Conservation (phyloP, 2,329 filamentous ascomycete genomes). For the Proliferodiscus dingleyae region DNA sequence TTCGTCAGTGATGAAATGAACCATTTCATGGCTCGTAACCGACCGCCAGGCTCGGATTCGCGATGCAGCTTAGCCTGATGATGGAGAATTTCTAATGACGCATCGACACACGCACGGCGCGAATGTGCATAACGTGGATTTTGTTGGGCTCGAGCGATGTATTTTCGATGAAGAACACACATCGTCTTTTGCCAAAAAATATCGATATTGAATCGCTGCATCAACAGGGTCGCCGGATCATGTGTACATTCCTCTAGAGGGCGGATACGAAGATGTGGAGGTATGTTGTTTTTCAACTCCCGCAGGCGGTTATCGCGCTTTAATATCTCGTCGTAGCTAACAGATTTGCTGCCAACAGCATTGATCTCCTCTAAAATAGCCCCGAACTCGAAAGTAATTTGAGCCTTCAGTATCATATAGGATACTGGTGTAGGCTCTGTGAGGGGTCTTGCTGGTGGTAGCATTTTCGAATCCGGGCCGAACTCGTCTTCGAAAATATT, state of each 20-base stretch:
- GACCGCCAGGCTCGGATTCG: constrained; percentile 68
- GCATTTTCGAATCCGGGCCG: constrained; percentile 58
- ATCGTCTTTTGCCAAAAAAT: constrained; percentile 85
- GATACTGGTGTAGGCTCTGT: constrained; percentile 71
- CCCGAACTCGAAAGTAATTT: constrained; percentile 62
- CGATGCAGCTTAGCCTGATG: constrained; percentile 72
- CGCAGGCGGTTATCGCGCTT: constrained; percentile 57
- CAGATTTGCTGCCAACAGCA: constrained; percentile 45
- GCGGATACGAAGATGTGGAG: constrained; percentile 73
- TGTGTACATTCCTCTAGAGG: constrained; percentile 67
- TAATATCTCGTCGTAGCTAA: constrained; percentile 61
- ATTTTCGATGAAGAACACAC: constrained; percentile 84
- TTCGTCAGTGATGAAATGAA: constrained; percentile 75
- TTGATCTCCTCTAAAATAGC: constrained; percentile 64
- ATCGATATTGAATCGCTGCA: constrained; percentile 79
- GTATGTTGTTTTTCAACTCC: constrained; percentile 61
- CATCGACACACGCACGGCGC: constrained; percentile 77
- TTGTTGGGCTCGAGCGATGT: constrained; percentile 70
- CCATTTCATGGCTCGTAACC: constrained; percentile 69
- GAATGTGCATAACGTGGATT: constrained; percentile 82
- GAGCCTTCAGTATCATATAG: constrained; percentile 69
- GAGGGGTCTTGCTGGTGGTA: constrained; percentile 63
- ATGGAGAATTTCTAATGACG: constrained; percentile 73
- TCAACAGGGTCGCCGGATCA: constrained; percentile 79
- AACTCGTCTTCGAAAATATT: constrained; percentile 83